Base-by-base conservation (phyloP, 257 asterid genomes). In the Nicotiana obtusifolia region DNA sequence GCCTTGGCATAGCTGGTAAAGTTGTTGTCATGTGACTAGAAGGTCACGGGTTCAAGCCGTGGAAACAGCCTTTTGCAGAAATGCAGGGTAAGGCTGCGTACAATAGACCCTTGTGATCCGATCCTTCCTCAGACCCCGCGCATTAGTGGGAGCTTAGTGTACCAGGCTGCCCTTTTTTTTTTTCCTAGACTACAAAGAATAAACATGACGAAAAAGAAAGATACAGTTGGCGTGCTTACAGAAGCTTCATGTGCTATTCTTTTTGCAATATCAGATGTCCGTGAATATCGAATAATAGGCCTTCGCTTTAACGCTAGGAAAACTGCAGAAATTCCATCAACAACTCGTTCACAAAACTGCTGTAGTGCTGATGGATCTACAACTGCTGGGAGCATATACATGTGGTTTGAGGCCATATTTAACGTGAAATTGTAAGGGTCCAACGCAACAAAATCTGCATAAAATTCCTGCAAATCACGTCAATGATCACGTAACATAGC, bases 311-410 rank as follows among this genome's bases (percentile, higher is more conserved):
- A 84, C 24, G 97, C 91, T 87, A 94, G 84, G 88, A 95, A 95
- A 81, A 95, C 85, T 67, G 98, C 97, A 79, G 97, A 94, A 85
- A 95, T 87, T 81, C 99, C 99, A 81, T 95, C 99, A 84, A 95
- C 92, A 15, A 88, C 92, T 83, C 97, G 89, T 79, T 95, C 98
- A 85, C 95, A 92, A 77, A 91, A 92, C 80, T 88, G 87, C 87
- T 91, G 97, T 82, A 95, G 69, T 69, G 92, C 82, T 67, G 97
- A 88, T 37, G 97, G 98, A 90, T 94, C 98, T 86, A 94, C 98
- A 80, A 92, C 95, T 73, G 97, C 99, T 61, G 97, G 97, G 80
- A 95, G 93, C 95, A 95, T 90, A 84, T 91, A 92, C 93, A 91
- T 88, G 83, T 93, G 93, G 82, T 95, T 94, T 82, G 97, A 86